phyloP scores from a whole-genome alignment of 129 eudicot genomes.

The Artemisia tridentata region DNA sequence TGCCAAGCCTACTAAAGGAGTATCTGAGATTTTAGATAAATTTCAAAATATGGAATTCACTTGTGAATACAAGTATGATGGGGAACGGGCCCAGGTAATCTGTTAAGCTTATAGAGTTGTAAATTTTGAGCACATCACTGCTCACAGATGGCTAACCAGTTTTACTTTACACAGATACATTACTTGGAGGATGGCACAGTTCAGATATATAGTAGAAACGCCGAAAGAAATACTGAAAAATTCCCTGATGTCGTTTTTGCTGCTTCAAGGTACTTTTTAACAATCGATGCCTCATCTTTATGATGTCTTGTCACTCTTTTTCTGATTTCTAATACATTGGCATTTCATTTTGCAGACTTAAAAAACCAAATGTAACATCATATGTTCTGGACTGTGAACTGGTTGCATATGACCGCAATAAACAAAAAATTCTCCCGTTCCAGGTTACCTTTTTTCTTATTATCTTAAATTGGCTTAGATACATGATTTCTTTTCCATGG shows the following conservation, averaged over 20 bases:
- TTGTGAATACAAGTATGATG: slow-evolving; percentile 97
- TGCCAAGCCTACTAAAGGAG: slow-evolving; percentile 97
- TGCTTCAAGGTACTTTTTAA: slow-evolving; percentile 51
- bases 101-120: neutral
- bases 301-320: neutral
- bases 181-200: slow-evolving; percentile 89
- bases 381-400: slow-evolving; percentile 87
- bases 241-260: slow-evolving; percentile 87
- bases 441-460: slow-evolving; percentile 47
- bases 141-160: neutral
- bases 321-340: neutral
- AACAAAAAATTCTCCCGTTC: slow-evolving; percentile 78
- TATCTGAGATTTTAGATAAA: slow-evolving; percentile 87
- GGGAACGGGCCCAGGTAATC: slow-evolving; percentile 97
- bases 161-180: slow-evolving; percentile 56
- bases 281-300: neutral
- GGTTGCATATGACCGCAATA: slow-evolving; percentile 89
- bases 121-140: neutral
- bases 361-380: slow-evolving; percentile 64
- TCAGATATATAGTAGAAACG: slow-evolving; percentile 95
- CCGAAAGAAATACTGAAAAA: slow-evolving; percentile 93
- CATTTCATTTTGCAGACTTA: slow-evolving; percentile 47
- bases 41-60: slow-evolving; percentile 93
- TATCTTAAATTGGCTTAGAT: neutral
- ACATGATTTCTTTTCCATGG: neutral